These are phyloP conservation scores for Hymenoscyphus repandus DNA, from an alignment of 2,329 filamentous ascomycete genomes.

Conservation along the genomic window DNA sequence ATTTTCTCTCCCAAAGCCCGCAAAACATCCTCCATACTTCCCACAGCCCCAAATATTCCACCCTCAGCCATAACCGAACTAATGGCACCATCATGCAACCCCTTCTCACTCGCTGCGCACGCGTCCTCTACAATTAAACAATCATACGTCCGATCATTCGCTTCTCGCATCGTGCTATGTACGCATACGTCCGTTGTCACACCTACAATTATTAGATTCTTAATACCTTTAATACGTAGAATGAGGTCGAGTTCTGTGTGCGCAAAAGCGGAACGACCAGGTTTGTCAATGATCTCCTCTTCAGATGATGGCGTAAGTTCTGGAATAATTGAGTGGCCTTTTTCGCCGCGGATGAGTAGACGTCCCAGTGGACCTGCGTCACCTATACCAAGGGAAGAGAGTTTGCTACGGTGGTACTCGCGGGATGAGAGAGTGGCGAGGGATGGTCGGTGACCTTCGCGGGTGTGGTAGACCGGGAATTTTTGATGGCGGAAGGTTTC, in stretches of 20 bases:
- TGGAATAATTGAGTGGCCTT: conserved; percentile 48
- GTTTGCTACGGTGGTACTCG: conserved; percentile 47
- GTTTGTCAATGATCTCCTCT: conserved; percentile 33
- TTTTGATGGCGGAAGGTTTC: conserved; percentile 35
- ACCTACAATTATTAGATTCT: conserved; percentile 31
- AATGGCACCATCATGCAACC: conserved; percentile 27
- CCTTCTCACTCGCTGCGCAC: conserved; percentile 26
- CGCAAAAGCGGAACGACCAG: conserved; percentile 32
- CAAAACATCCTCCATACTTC: conserved; percentile 19
- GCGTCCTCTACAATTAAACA: conserved; percentile 31
- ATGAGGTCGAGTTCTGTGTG: conserved; percentile 36
- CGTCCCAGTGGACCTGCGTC: conserved; percentile 30
- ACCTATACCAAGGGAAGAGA: conserved; percentile 45
- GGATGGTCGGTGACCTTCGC: conserved; percentile 49
- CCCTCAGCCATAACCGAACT: conserved; percentile 31
- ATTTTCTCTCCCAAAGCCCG: conserved; percentile 6
- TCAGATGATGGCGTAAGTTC: conserved; percentile 30
- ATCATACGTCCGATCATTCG: conserved; percentile 32
- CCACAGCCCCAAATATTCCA: conserved; percentile 34
- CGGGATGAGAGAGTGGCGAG: conserved; percentile 50
- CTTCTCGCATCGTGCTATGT: conserved; percentile 32
- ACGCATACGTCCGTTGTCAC: conserved; percentile 36
- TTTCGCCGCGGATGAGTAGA: conserved; percentile 29
- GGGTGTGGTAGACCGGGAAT: conserved; percentile 43
- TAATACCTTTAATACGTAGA: conserved; percentile 29